Evolutionary conservation across 1,139 yeast species (phyloP), one percentile per base, ranked within the genome.

Genomic region (Candida sp.): DNA sequence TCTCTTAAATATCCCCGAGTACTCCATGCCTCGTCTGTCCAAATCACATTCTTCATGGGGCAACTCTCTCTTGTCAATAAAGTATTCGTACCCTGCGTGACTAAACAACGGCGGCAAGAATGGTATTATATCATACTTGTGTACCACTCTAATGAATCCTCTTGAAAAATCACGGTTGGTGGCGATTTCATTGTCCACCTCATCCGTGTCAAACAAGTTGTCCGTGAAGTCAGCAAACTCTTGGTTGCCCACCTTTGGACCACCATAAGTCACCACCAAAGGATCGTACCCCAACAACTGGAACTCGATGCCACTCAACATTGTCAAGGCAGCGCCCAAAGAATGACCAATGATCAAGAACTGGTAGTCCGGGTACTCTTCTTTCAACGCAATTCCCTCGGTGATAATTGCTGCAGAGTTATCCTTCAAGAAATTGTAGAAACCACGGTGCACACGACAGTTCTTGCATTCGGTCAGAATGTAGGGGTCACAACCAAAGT

Each of bases 281-380:
- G 88, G 86, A 5, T 75, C 65, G 49, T 69, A 71, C 0, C 88
- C 89, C 61, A 80, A 59, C 6, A 80, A 57, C 53, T 73, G 72
- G 50, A 83, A 73, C 59, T 87, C 92, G 27, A 84, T 72, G 0
- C 88, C 92, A 8, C 83, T 76, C 37, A 88, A 66, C 11, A 76
- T 66, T 0, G 91, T 86, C 50, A 86, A 67, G 0, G 91, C 90
- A 3, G 86, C 94, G 1, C 94, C 96, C 30, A 88, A 65, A 0
- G 94, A 88, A 67, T 88, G 94, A 0, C 94, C 94, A 2, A 83
- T 69, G 2, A 86, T 73, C 3, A 80, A 74, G 12, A 86, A 56
- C 40, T 73, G 65, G 61, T 84, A 86, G 27, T 75, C 75, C 0
- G 84, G 81, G 58, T 77, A 65, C 23, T 64, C 45, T 1, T 60